Conservation (phyloP, 768 basidiomycete genomes). For the Pleurotus ostreatus region DNA sequence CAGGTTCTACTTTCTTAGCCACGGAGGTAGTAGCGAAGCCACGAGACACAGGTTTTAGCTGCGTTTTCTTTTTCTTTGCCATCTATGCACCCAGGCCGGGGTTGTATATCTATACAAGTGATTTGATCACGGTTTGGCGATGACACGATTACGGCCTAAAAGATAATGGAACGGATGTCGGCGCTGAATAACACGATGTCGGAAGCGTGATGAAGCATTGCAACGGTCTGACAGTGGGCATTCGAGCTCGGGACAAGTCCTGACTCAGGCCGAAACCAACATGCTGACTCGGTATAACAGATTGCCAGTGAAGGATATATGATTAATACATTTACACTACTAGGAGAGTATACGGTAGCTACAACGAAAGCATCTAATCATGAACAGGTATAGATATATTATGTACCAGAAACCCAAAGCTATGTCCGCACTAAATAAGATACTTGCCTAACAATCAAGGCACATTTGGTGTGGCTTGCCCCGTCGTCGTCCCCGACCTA, state of each 20-base stretch:
- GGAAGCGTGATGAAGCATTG: neutral
- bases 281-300: neutral
- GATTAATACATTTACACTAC: constrained; percentile 1
- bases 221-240: neutral
- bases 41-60: constrained; percentile 68
- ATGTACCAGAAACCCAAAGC: constrained; percentile 7
- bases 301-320: neutral
- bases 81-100: constrained; percentile 27
- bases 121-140: too few relatives aligned
- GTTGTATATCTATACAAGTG: too few relatives aligned
- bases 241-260: too few relatives aligned
- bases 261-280: too few relatives aligned
- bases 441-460: constrained; percentile 2
- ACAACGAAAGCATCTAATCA: constrained; percentile 8
- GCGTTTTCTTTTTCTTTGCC: constrained; percentile 85
- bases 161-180: neutral
- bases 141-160: too few relatives aligned
- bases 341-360: neutral
- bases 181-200: neutral
- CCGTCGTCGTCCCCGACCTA: constrained; percentile 18
- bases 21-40: constrained; percentile 83
- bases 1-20: constrained; percentile 62
- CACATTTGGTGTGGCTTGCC: constrained; percentile 9
- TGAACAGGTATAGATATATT: constrained; percentile 1
- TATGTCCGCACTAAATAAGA: neutral